A percentile compares a stretch with the other conserved stretches of the same genome.
Conservation (phyloP, 345 rosid genomes). For the Passiflora organensis region DNA sequence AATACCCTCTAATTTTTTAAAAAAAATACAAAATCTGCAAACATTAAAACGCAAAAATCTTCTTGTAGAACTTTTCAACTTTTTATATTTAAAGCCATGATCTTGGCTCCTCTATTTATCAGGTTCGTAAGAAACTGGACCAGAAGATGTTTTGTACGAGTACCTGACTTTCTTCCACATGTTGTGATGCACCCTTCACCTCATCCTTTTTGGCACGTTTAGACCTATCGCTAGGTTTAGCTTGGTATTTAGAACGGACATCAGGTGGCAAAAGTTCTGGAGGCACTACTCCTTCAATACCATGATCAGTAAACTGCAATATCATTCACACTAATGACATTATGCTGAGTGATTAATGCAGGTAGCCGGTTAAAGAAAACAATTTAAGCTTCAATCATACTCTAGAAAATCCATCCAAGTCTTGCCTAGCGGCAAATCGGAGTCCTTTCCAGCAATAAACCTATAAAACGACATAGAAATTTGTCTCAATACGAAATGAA, state of each 20-base stretch:
- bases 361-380: neutral
- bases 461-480: constrained; percentile 28
- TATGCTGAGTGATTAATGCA: neutral
- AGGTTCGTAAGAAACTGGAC: too few species aligned
- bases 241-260: constrained; percentile 76
- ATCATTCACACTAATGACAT: neutral
- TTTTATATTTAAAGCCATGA: too few species aligned
- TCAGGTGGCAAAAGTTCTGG: constrained; percentile 72
- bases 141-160: too few species aligned
- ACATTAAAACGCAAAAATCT: too few species aligned
- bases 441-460: constrained; percentile 99
- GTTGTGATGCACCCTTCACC: constrained; percentile 45
- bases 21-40: too few species aligned
- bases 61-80: too few species aligned
- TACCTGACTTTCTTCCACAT: constrained; percentile 69
- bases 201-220: constrained; percentile 94
- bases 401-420: constrained; percentile 91
- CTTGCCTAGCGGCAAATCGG: constrained; percentile 87
- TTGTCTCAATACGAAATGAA: neutral
- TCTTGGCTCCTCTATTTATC: too few species aligned
- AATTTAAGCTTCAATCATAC: constrained; percentile 33
- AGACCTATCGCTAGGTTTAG: constrained; percentile 75
- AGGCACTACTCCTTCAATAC: constrained; percentile 96
- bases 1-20: too few species aligned
- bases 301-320: constrained; percentile 86